Base-by-base conservation (phyloP, 371 early-diverging fungal genomes). In the Mortierella sp. region DNA sequence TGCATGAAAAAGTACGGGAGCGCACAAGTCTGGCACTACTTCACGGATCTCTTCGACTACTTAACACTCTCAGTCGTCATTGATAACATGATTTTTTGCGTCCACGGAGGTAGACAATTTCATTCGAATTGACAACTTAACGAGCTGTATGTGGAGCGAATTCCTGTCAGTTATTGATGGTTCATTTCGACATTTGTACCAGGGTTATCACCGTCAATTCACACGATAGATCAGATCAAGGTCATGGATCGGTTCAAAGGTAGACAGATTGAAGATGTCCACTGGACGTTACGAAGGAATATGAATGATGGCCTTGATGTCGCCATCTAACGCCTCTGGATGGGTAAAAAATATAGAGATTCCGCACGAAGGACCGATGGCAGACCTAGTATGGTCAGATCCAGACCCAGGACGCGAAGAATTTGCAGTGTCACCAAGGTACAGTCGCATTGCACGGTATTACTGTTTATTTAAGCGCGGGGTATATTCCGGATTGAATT, bases 331-430 rank as follows among this genome's bases (percentile, higher is more conserved):
- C 7, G 11, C 14, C 15, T 37, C n/a, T 21, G 23, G 21, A 21
- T 50, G 21, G 23, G 15, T n/a, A 26, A 24, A 12, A 71, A 19
- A 54, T 24, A 47, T 82, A 89, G 98, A 99, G 80, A 93, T 98
- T 39, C 98, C 99, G 5, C 96, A 97, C 76, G 96, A 96, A 80
- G 99, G 99, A n/a, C 91, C 95, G 5, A 98, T 99, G 94, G 96
- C 97, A 30, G 99, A 99, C 80, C 81, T 99, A 19, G 94, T 98
- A n/a, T 99, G 99, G 99, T 95, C 96, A 14, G 99, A 99, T 85
- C 99, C 99, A 6, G 89, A 90, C 68, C 86, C 88, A 17, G 93
- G 91, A 70, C 86, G 90, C 60, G 86, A 87, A 43, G 94, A 93
- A 37, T 96, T 95, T 80, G 84, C 90, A n/a, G 86, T 95, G 14